These are phyloP conservation scores for Lactifluus hygrophoroides DNA, from an alignment of 768 basidiomycete species.

Conservation along the genomic window DNA sequence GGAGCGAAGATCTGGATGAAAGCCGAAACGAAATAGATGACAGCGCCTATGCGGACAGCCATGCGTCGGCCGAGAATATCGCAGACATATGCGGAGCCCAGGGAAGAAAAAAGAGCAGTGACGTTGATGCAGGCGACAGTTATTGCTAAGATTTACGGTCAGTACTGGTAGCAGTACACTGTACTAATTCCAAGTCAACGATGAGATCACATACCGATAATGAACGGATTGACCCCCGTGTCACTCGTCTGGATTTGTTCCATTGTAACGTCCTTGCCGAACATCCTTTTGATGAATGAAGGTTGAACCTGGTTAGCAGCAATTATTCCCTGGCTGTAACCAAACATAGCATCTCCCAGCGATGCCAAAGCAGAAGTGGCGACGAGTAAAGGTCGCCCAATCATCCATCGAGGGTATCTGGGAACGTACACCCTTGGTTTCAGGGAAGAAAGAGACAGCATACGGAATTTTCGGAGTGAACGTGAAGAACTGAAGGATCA, in stretches of 20 bases:
- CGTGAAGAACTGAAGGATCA: neutral
- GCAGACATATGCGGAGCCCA: constrained; percentile 38
- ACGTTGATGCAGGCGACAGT: constrained; percentile 42
- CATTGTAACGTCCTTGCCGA: constrained; percentile 37
- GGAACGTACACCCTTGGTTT: constrained; percentile 34
- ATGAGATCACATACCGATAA: constrained; percentile 33
- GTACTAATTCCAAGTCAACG: no score
- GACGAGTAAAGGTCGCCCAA: constrained; percentile 40
- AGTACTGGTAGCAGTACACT: no score
- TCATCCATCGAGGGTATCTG: constrained; percentile 46
- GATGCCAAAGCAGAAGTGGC: constrained; percentile 45
- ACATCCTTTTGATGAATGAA: constrained; percentile 42
- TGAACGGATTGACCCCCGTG: constrained; percentile 38
- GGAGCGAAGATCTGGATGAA: constrained; percentile 44
- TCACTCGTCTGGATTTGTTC: constrained; percentile 35
- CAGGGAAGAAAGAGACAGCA: constrained; percentile 22
- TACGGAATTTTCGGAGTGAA: neutral
- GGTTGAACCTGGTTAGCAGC: constrained; percentile 45
- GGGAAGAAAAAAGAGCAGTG: constrained; percentile 40
- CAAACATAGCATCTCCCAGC: constrained; percentile 50
- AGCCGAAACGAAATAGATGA: constrained; percentile 41
- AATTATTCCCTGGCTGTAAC: constrained; percentile 46
- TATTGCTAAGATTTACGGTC: constrained; percentile 32
- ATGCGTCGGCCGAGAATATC: constrained; percentile 43
- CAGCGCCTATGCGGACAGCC: constrained; percentile 42